A percentile compares a stretch with the other conserved stretches of the same genome.
Conservation (phyloP, 139 green algal species). For the Zygnema cylindricum region DNA sequence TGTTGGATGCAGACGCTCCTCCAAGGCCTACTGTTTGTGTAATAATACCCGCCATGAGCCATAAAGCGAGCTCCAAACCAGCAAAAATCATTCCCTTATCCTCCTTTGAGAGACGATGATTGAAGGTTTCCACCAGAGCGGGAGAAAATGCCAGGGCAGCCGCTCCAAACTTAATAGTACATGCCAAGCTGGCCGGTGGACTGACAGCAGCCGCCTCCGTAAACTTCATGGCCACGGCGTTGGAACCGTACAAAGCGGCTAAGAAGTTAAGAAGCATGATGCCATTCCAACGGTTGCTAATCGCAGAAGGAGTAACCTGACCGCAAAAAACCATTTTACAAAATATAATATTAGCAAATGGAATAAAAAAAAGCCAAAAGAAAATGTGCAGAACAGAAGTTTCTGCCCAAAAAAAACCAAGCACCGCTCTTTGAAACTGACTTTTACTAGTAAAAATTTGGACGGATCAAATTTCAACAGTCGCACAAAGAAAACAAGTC, state of each 20-base stretch:
- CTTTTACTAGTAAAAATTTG: no score
- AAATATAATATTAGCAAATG: no score
- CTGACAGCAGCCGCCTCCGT: slow-evolving; percentile 10
- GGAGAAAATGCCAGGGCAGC: slow-evolving; percentile 34
- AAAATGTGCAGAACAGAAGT: no score
- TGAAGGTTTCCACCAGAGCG: not conserved
- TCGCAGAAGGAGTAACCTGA: no score
- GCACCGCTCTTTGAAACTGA: no score
- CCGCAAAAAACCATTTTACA: no score
- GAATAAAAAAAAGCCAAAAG: no score
- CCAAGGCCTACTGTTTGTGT: not conserved
- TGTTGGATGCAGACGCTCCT: not conserved
- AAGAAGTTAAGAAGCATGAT: slow-evolving; percentile 41
- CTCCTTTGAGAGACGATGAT: slow-evolving; percentile 16
- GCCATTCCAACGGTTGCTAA: not conserved
- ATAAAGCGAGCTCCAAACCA: slow-evolving; percentile 38
- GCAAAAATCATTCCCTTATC: slow-evolving; percentile 21
- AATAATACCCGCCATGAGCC: slow-evolving; percentile 25
- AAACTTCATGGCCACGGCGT: slow-evolving; percentile 40
- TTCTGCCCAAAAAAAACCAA: no score
- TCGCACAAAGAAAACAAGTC: no score
- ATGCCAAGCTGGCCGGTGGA: slow-evolving; percentile 29
- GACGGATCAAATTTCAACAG: no score
- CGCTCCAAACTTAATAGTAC: slow-evolving; percentile 8
- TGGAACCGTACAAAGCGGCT: slow-evolving; percentile 40